phyloP scores from a whole-genome alignment of 2,329 filamentous ascomycete species.

The Epichloe aotearoae region DNA sequence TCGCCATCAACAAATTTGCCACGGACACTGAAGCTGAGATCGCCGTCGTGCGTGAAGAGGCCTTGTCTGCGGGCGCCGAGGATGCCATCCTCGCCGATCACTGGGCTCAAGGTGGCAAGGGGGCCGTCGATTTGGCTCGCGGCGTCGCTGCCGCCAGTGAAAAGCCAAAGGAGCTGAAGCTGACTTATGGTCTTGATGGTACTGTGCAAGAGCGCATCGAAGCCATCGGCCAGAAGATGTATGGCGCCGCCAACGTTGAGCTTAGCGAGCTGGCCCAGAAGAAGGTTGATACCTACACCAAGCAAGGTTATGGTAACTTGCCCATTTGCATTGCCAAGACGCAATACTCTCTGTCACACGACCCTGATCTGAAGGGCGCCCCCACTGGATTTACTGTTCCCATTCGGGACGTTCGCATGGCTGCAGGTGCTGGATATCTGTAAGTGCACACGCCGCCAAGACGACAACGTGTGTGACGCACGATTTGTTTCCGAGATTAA shows the following conservation, averaged over 20 bases:
- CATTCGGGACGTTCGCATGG: constrained; percentile 86
- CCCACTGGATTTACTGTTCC: constrained; percentile 90
- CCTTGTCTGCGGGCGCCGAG: constrained; percentile 81
- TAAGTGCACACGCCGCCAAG: constrained; percentile 32
- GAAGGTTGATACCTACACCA: constrained; percentile 90
- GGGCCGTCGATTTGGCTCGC: constrained; percentile 77
- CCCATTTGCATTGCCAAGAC: constrained; percentile 98
- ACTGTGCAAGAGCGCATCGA: constrained; percentile 83
- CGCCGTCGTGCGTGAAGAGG: constrained; percentile 76
- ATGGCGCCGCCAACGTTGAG: constrained; percentile 78
- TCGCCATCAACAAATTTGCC: constrained; percentile 93
- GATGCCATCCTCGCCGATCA: constrained; percentile 91
- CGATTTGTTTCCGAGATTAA: constrained; percentile 19
- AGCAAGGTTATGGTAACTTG: constrained; percentile 81
- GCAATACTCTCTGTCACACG: constrained; percentile 90
- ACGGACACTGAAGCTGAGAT: constrained; percentile 92
- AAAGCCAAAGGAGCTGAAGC: constrained; percentile 75
- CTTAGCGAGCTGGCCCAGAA: constrained; percentile 90
- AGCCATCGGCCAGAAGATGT: constrained; percentile 83
- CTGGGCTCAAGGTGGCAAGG: constrained; percentile 89
- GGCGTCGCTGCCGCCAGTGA: constrained; percentile 72
- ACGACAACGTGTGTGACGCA: background rate
- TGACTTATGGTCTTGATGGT: constrained; percentile 71
- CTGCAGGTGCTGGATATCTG: constrained; percentile 86
- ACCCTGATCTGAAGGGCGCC: constrained; percentile 86